These are phyloP conservation scores for Aureobasidium pullulans DNA, from an alignment of 2,329 filamentous ascomycete species.

Conservation along the genomic window DNA sequence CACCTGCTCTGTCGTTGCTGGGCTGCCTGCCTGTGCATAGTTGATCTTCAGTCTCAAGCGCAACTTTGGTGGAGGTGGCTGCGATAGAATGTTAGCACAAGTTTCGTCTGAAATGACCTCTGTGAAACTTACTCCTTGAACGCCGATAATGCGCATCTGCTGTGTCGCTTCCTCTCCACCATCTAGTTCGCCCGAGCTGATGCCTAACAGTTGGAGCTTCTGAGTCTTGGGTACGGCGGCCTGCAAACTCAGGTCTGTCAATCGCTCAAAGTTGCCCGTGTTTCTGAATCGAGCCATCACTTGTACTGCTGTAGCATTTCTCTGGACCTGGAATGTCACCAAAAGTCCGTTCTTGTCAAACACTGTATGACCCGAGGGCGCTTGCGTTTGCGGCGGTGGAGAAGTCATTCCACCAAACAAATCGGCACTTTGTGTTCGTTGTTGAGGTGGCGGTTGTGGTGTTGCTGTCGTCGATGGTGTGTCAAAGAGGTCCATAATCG, in stretches of 20 bases:
- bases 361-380: slow-evolving; percentile 52
- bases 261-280: slow-evolving; percentile 53
- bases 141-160: slow-evolving; percentile 77
- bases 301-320: slow-evolving; percentile 73
- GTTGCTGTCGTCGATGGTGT: slow-evolving; percentile 35
- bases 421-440: slow-evolving; percentile 30
- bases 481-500: slow-evolving; percentile 88
- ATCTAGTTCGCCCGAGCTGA: slow-evolving; percentile 70
- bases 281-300: slow-evolving; percentile 81
- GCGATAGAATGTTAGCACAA: slow-evolving; percentile 15
- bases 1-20: slow-evolving; percentile 79
- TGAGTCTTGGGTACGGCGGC: slow-evolving; percentile 95
- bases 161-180: slow-evolving; percentile 80
- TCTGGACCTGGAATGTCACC: slow-evolving; percentile 75
- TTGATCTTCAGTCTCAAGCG: slow-evolving; percentile 79
- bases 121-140: slow-evolving; percentile 72
- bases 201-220: slow-evolving; percentile 83
- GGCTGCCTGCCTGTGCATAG: slow-evolving; percentile 63
- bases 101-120: background rate
- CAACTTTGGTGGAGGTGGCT: slow-evolving; percentile 64
- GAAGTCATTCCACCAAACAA: slow-evolving; percentile 41
- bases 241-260: slow-evolving; percentile 76
- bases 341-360: slow-evolving; percentile 82
- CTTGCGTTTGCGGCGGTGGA: slow-evolving; percentile 36
- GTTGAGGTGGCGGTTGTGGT: slow-evolving; percentile 34